Evolutionary conservation across 805 yeast genomes (phyloP), one percentile per base, ranked within the genome.

Genomic region (Wickerhamomyces tratensis): DNA sequence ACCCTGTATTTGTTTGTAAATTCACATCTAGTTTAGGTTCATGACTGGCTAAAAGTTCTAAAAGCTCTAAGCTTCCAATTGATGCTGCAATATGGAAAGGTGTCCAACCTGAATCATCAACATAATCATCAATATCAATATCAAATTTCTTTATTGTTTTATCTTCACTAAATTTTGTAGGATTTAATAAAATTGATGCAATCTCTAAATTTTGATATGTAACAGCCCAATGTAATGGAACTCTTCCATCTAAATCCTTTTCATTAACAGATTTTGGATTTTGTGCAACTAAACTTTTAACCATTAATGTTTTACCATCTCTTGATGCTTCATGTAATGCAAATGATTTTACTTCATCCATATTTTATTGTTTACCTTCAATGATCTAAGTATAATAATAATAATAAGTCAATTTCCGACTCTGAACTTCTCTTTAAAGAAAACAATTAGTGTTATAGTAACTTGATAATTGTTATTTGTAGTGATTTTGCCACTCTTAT

Each of bases 171-270:
- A 41, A 58, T 46, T 43, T 59, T 42, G 51, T 49, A 34, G 67
- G 70, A 43, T 61, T 64, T 43, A 68, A 58, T 7, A 81, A 54
- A 34, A 72, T 50, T 13, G 69, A 61, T 0, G 76, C 77, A 15
- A 82, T 67, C 27, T 74, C 77, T 6, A 62, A 52, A 43, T 79
- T 70, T 40, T 76, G 74, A 50, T 70, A 70, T 1, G 95, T 76
- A 27, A 81, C 76, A 1, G 96, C 96, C 96, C 96, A 89, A 58
- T 86, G 94, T 39, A 88, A 63, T 2, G 96, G 83, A 3, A 84
- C 78, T 49, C 97, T 71, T 2, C 79, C 81, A 54, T 88, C 96
- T 3, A 69, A 72, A 58, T 89, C 97, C 46, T 59, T 67, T 13
- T 53, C 41, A 3, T 71, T 50, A 1, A 75, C 72, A 12, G 67